Evolutionary conservation across 371 early-diverging fungal species (phyloP), one percentile per base, ranked within the genome.

Genomic region (Amoeboaphelidium protococcarum): DNA sequence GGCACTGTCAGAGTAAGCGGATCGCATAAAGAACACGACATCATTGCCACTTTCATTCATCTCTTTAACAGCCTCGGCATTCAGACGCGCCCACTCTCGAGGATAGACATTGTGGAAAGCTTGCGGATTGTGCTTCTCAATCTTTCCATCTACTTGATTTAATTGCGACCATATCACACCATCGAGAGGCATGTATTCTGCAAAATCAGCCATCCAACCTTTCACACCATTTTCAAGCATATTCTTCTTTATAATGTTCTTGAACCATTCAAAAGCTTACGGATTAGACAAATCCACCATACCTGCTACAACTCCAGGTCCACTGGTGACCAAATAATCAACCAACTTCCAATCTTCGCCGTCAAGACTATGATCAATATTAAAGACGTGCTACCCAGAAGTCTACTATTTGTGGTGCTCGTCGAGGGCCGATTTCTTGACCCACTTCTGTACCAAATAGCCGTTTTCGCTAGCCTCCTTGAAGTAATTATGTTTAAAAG

Each of bases 131-230:
- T n/a, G n/a, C n/a, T n/a, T n/a, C n/a, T n/a, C n/a, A n/a, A n/a
- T n/a, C n/a, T n/a, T n/a, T n/a, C n/a, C 16, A 16, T 31, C 16
- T 6, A 31, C 16, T 31, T 31, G 10, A 10, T 6, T 6, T 16
- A 16, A 16, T 31, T 31, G 37, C 37, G 37, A 16, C 6, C 16
- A 31, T 16, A 31, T 6, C 16, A 31, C 37, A 10, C 37, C 37
- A 41, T 46, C 47, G 27, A 43, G 13, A 12, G 47, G 47, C 4
- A 46, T 16, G 40, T 46, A 46, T 25, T 46, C 47, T n/a, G 42
- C 47, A 25, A 46, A 46, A 46, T 46, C 47, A 12, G 44, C 24
- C 47, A 46, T 46, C 40, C 47, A 23, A 25, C 47, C 47, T 22
- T 6, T 12, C 4, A 46, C 47, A 10, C 47, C 47, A 37, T 23